Evolutionary conservation across 495 filamentous ascomycete genomes (phyloP).

Genomic region (Penicillium coffeae): DNA sequence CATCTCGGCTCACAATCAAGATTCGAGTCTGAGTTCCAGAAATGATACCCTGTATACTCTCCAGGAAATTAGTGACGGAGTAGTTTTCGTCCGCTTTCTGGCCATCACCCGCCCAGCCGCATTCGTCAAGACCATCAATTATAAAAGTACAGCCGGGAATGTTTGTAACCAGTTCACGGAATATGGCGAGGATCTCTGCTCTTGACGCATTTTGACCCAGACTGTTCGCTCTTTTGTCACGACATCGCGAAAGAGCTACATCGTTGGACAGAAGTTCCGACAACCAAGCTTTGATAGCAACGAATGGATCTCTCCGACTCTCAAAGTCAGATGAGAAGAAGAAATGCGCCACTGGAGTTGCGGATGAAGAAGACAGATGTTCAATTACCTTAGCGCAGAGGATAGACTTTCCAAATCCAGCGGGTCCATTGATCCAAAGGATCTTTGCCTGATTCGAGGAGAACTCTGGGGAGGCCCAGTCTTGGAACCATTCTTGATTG

Average conservation of each 20-base stretch:
- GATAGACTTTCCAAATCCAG: slow-evolving; percentile 6
- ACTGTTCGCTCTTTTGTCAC: neutral
- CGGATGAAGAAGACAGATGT: neutral
- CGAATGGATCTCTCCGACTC: neutral
- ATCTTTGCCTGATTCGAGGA: neutral
- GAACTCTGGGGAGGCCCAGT: slow-evolving; percentile 2
- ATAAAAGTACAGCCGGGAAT: slow-evolving; percentile 3
- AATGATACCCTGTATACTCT: neutral
- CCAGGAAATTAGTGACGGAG: neutral
- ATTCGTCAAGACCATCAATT: slow-evolving; percentile 7
- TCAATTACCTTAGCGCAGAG: slow-evolving; percentile 5
- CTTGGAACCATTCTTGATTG: neutral
- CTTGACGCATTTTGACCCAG: too few species aligned
- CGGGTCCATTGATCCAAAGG: slow-evolving; percentile 6
- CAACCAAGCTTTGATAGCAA: slow-evolving; percentile 2
- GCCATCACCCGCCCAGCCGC: neutral
- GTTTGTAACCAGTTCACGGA: neutral
- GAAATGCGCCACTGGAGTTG: slow-evolving; percentile 2
- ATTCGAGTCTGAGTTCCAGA: neutral
- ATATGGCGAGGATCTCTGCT: neutral
- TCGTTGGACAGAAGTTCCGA: neutral
- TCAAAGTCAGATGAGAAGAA: slow-evolving; percentile 5
- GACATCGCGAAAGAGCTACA: neutral
- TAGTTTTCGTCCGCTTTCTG: neutral
- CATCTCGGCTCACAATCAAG: slow-evolving; percentile 5